Evolutionary conservation across 2,329 filamentous ascomycete genomes (phyloP).

Genomic region (Cercospora canescens): DNA sequence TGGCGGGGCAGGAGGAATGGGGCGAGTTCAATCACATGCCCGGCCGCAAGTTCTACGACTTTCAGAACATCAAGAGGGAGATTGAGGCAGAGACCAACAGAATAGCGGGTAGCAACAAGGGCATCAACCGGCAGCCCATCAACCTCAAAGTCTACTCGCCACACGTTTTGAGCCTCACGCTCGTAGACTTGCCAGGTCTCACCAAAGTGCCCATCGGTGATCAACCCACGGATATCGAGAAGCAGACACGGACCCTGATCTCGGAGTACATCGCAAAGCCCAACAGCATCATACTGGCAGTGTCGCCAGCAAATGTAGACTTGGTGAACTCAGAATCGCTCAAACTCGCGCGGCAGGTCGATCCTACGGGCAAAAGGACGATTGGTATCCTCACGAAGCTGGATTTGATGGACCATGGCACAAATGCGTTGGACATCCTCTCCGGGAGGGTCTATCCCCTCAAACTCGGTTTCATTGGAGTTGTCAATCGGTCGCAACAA

Average conservation of each 20-base stretch:
- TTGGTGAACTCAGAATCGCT: slow-evolving; percentile 97
- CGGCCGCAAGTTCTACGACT: slow-evolving; percentile 85
- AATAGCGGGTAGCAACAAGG: slow-evolving; percentile 95
- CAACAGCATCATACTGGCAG: slow-evolving; percentile 95
- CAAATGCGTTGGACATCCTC: slow-evolving; percentile 96
- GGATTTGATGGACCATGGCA: slow-evolving; percentile 98
- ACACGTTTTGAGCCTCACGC: slow-evolving; percentile 90
- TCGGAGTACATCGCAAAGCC: slow-evolving; percentile 98
- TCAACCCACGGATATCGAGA: slow-evolving; percentile 96
- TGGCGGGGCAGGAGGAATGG: slow-evolving; percentile 72
- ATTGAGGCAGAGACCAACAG: slow-evolving; percentile 96
- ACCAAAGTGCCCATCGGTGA: slow-evolving; percentile 98
- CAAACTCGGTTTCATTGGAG: slow-evolving; percentile 96
- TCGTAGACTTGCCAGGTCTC: slow-evolving; percentile 92
- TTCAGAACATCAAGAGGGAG: slow-evolving; percentile 89
- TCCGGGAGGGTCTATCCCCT: slow-evolving; percentile 94
- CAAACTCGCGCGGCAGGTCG: slow-evolving; percentile 95
- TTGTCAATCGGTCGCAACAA: slow-evolving; percentile 96
- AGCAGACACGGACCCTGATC: slow-evolving; percentile 94
- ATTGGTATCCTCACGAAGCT: slow-evolving; percentile 97
- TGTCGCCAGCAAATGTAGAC: slow-evolving; percentile 96
- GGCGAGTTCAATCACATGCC: slow-evolving; percentile 96
- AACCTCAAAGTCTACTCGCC: slow-evolving; percentile 99
- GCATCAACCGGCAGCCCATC: slow-evolving; percentile 95
- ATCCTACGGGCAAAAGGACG: slow-evolving; percentile 88